These are phyloP conservation scores for Lentinula aciculospora DNA, from an alignment of 768 basidiomycete genomes.

Conservation along the genomic window DNA sequence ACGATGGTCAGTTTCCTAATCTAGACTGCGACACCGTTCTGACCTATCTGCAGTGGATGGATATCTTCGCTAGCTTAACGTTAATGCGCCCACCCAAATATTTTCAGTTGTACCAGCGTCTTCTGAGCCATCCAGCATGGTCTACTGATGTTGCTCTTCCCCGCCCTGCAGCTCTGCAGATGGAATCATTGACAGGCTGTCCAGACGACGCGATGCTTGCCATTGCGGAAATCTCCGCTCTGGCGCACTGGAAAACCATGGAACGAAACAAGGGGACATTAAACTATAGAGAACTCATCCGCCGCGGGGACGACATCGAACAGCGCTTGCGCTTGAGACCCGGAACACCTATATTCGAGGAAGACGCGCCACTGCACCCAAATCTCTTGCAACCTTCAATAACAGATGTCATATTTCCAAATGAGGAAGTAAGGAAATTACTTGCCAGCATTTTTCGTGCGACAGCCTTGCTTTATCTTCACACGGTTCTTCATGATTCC, in stretches of 20 bases:
- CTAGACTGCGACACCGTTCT: conserved; percentile 10
- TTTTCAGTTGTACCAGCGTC: conserved; percentile 56
- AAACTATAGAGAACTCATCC: conserved; percentile 69
- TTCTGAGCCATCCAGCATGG: conserved; percentile 49
- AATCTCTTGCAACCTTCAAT: conserved; percentile 26
- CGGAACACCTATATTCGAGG: conserved; percentile 24
- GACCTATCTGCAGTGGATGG: conserved; percentile 55
- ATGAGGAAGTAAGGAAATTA: conserved; percentile 41
- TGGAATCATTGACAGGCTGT: conserved; percentile 72
- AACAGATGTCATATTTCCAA: conserved; percentile 23
- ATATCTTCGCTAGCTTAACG: conserved; percentile 67
- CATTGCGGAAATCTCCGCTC: conserved; percentile 66
- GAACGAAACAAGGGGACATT: conserved; percentile 61
- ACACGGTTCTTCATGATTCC: conserved; percentile 64
- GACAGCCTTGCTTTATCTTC: conserved; percentile 59
- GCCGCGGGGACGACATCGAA: conserved; percentile 69
- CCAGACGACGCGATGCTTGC: conserved; percentile 74
- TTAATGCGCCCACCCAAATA: conserved; percentile 59
- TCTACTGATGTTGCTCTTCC: conserved; percentile 36
- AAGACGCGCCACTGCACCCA: conserved; percentile 34
- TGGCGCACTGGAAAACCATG: conserved; percentile 69
- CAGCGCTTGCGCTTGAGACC: conserved; percentile 47
- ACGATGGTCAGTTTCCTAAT: conserved; percentile 54
- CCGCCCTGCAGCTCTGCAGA: conserved; percentile 41
- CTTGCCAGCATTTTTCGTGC: conserved; percentile 60